Percentiles rank a stretch among this genome's conserved stretches.
phyloP scores from a whole-genome alignment of 2,329 filamentous ascomycete species.

The Gyromitra esculenta region DNA sequence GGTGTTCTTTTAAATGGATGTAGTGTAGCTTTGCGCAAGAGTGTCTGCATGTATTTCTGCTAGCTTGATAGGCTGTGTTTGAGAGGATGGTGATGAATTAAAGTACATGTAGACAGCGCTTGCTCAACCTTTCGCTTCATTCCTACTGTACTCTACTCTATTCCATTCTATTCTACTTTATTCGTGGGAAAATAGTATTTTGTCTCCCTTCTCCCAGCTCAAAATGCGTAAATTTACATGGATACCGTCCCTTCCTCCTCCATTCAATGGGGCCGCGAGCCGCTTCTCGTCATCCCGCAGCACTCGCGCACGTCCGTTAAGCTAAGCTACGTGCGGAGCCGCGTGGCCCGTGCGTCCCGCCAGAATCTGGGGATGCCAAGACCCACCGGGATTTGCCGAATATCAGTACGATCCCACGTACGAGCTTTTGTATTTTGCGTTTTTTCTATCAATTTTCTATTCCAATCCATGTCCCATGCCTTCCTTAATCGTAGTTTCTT shows the following conservation, averaged over 20 bases:
- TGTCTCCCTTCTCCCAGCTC: not conserved
- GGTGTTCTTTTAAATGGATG: conserved; percentile 20
- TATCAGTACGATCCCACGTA: not conserved
- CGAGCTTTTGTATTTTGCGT: not conserved
- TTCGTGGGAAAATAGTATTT: conserved; percentile 1
- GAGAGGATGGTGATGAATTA: not conserved
- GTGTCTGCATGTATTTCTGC: not conserved
- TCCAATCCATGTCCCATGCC: too few species aligned
- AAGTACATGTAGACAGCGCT: not conserved
- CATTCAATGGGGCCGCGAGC: not conserved
- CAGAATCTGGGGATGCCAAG: not conserved
- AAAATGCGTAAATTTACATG: not conserved
- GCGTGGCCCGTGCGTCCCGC: conserved; percentile 3
- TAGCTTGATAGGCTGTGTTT: not conserved
- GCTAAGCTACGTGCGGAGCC: not conserved
- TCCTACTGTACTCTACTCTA: not conserved
- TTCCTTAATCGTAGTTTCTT: too few species aligned
- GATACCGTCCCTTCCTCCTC: not conserved
- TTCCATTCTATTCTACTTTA: conserved; percentile 1
- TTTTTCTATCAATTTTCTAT: too few species aligned
- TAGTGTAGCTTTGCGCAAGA: not conserved
- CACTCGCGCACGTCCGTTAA: not conserved
- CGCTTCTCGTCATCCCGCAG: not conserved
- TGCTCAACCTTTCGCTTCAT: conserved; percentile 13
- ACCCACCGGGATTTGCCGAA: not conserved